Evolutionary conservation across 352 stramenopile genomes (phyloP), one percentile per base, ranked within the genome.

Genomic region (Pythium insidiosum): DNA sequence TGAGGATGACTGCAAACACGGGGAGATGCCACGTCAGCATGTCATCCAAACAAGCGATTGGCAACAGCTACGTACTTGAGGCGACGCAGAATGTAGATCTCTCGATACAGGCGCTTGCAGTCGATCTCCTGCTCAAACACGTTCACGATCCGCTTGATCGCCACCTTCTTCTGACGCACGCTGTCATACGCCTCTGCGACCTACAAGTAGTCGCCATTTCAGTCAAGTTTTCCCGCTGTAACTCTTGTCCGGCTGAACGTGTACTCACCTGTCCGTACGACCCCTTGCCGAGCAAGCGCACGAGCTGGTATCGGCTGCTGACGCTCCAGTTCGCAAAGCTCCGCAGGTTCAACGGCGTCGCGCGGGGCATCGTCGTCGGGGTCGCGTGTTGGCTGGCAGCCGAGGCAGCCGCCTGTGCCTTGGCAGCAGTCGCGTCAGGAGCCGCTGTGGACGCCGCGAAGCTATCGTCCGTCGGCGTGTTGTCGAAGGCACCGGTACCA

Each of bases 61-160:
- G 7, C 34, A 28, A 42, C 43, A 22, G 19, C 47, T n/a, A 61
- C 58, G 38, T 47, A 87, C 74, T 68, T 71, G 24, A 94, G 64
- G 43, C 73, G 81, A n/a, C 77, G 81, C 39, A 94, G 47, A 34
- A 94, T 94, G 58, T 91, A 90, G 23, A 94, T 91, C 60, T 94
- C 81, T 19, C 81, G 78, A 42, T 87, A 91, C 7, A 94, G 54
- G 5, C 81, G 73, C 57, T 91, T 90, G 73, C 76, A 89, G 59
- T 94, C 81, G 38, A 91, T 88, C 43, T 87, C 77, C 33, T 90
- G 78, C 52, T 89, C 76, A 43, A 94, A 94, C 20, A 94, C 81
- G 43, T 90, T 91, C 36, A 87, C 81, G 50, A 94, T 88, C 66
- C 88, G 88, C 59, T 94, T 94, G 55, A 94, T 94, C 1, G 81